phyloP scores from a whole-genome alignment of 768 basidiomycete genomes.

The Tephrocybe sp. region DNA sequence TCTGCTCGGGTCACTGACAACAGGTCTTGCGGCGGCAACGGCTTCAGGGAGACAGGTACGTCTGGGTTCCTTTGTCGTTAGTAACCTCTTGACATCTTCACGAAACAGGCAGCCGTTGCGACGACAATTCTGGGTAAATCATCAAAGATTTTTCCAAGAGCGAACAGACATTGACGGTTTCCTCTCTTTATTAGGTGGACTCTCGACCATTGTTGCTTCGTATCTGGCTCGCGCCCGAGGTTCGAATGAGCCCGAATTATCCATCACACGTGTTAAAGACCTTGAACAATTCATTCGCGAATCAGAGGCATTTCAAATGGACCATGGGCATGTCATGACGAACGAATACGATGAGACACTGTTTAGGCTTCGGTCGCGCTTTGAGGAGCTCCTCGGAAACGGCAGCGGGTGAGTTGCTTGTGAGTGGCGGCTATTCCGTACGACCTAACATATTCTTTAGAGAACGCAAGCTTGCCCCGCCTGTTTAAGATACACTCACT shows the following conservation, averaged over 20 bases:
- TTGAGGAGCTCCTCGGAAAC: constrained; percentile 51
- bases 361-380: constrained; percentile 34
- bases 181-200: constrained; percentile 43
- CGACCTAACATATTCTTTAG: no score
- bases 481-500: constrained; percentile 1
- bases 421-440: no score
- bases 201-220: constrained; percentile 67
- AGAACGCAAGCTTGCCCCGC: constrained; percentile 20
- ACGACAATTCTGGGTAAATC: constrained; percentile 38
- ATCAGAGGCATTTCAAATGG: constrained; percentile 55
- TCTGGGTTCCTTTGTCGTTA: no score
- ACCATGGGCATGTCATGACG: constrained; percentile 45
- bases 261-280: constrained; percentile 53
- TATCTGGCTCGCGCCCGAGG: constrained; percentile 72
- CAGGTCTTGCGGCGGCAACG: constrained; percentile 56
- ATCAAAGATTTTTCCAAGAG: background rate
- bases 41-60: constrained; percentile 40
- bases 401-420: constrained; percentile 24
- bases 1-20: constrained; percentile 64
- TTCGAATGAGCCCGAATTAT: constrained; percentile 68
- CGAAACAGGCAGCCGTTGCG: constrained; percentile 34
- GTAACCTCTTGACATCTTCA: no score
- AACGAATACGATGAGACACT: constrained; percentile 37
- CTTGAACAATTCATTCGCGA: constrained; percentile 71
- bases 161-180: background rate